Base-by-base conservation (phyloP, 768 basidiomycete genomes). In the Cubamyces sp. region DNA sequence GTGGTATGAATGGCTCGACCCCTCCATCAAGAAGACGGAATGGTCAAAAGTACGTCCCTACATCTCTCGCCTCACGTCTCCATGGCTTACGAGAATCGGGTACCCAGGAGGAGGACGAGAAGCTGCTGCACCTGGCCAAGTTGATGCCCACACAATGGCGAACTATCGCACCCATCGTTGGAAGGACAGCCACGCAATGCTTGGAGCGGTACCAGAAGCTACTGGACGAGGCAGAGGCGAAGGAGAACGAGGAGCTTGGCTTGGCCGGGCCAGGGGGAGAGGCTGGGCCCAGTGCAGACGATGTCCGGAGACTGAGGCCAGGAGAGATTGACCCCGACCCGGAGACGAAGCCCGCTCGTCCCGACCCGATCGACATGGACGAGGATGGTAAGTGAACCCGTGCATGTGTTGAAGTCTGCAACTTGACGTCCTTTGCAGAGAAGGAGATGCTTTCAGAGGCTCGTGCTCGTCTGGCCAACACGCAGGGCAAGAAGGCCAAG, bases 371-470 rank as follows among this genome's bases (percentile, higher is more conserved):
- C 68, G 97, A 99, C 77, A 99, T 99, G 97, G 97, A 99, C 73
- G 97, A 99, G 77, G 97, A 98, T 72, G 96, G 93, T 90, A 65
- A 60, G 84, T 77, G 2, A 3, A 5, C 2, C 14, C 5, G 5
- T 39, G 18, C 9, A 5, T 8, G 5, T 19, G 1, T 2, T 28
- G 15, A 16, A 43, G 43, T 30, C 57, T 54, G 28, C 15, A 45
- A 28, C 23, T 30, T 66, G 50, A 60, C 63, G 40, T 19, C 19
- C 14, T 49, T 14, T 65, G 26, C 68, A 94, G 95, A 98, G 77
- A 98, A 98, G 87, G 97, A 98, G 75, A 98, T 99, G 97, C 78
- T 99, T 70, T 98, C 97, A 1, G 97, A 99, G 75, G 97, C 97
- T 28, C 89, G 97, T 67, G 97, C 97, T 6, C 89, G 97, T 77